These are phyloP conservation scores for Zygosaccharomyces lentus DNA, from an alignment of 805 yeast species.

Conservation along the genomic window DNA sequence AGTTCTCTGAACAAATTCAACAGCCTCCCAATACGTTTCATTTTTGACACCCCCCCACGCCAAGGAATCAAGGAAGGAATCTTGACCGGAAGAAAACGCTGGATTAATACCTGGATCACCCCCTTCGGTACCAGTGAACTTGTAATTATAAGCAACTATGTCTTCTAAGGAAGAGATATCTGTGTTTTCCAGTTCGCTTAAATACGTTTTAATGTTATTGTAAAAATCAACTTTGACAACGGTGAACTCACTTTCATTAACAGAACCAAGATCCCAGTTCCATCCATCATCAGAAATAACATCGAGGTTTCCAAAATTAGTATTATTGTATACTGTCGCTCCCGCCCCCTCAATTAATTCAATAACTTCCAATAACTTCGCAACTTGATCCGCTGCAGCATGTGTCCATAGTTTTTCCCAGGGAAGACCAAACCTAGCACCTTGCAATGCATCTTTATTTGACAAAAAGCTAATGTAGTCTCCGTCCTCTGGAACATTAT, in stretches of 20 bases:
- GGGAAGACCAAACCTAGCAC: conserved; percentile 32
- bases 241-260: conserved; percentile 32
- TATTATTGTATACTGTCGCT: conserved; percentile 30
- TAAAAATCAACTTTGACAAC: conserved; percentile 33
- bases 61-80: conserved; percentile 27
- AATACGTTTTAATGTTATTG: conserved; percentile 26
- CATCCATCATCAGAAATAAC: conserved; percentile 31
- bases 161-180: conserved; percentile 27
- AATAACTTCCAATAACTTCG: conserved; percentile 19
- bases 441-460: conserved; percentile 27
- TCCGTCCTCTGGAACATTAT: conserved; percentile 30
- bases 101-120: conserved; percentile 23
- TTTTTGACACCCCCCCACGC: conserved; percentile 29
- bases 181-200: conserved; percentile 27
- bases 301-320: conserved; percentile 26
- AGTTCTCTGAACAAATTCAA: conserved; percentile 29
- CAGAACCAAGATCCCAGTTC: conserved; percentile 31
- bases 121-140: conserved; percentile 29
- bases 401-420: conserved; percentile 30
- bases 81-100: conserved; percentile 32
- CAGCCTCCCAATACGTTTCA: conserved; percentile 32
- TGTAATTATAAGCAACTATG: conserved; percentile 27
- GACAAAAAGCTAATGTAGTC: conserved; percentile 26
- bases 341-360: conserved; percentile 25
- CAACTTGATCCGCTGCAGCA: conserved; percentile 17